These are phyloP conservation scores for Avena eriantha DNA, from an alignment of 176 grass and related monocot genomes.

Conservation along the genomic window DNA sequence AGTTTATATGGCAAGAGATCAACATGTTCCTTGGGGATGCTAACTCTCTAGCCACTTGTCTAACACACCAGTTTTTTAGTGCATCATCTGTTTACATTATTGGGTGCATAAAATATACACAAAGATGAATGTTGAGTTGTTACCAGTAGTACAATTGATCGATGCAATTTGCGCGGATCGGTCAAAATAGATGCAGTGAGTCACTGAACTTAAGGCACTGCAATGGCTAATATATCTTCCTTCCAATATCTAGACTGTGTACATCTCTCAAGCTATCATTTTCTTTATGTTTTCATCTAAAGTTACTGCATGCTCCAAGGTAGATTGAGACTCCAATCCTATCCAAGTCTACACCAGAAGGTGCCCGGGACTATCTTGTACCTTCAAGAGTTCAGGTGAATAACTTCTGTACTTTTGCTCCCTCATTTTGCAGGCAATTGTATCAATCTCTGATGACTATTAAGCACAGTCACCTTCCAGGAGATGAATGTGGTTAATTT, in stretches of 20 bases:
- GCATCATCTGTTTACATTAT: background rate
- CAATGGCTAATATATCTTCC: background rate
- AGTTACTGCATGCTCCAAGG: constrained; percentile 73
- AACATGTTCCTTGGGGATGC: background rate
- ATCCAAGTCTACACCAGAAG: constrained; percentile 97
- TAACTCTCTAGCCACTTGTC: constrained; percentile 9
- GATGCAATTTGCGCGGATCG: background rate
- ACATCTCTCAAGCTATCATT: background rate
- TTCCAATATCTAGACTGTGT: constrained; percentile 9
- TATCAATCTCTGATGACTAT: constrained; percentile 14
- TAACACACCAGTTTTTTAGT: constrained; percentile 32
- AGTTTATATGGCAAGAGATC: background rate
- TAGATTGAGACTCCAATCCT: constrained; percentile 99
- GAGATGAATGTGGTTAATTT: constrained; percentile 34
- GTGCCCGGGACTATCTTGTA: constrained; percentile 97
- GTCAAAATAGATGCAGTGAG: background rate
- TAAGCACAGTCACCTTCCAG: constrained; percentile 17
- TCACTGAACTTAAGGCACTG: background rate
- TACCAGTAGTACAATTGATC: background rate
- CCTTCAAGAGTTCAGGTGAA: constrained; percentile 99
- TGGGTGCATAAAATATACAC: background rate
- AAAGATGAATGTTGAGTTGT: background rate
- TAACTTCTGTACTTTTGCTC: constrained; percentile 29
- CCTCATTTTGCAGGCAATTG: background rate
- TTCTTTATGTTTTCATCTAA: constrained; percentile 41